Conservation (phyloP, 2,329 filamentous ascomycete genomes). For the Aureobasidium sp. region DNA sequence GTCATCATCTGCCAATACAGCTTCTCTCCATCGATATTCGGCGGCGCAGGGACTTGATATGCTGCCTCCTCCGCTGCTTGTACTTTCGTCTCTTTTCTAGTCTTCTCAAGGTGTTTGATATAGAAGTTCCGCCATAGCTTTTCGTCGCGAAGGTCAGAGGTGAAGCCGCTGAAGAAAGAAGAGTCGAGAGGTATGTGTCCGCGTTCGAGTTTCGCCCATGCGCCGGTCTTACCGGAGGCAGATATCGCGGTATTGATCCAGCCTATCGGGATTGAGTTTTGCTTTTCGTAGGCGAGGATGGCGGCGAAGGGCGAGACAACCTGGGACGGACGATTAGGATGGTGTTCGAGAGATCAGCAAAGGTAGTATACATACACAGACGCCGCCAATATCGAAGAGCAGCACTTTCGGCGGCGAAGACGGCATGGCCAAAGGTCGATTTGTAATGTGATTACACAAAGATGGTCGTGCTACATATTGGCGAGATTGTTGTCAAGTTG, state of each 20-base stretch:
- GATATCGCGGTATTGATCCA: conserved; percentile 92
- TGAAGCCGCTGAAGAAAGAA: conserved; percentile 70
- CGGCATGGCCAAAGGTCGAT: neutral
- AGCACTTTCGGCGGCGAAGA: conserved; percentile 58
- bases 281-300: conserved; percentile 82
- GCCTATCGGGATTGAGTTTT: conserved; percentile 69
- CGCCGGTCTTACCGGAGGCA: conserved; percentile 66
- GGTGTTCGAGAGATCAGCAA: neutral
- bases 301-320: conserved; percentile 87
- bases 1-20: conserved; percentile 93
- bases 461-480: neutral
- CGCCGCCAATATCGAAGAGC: conserved; percentile 92
- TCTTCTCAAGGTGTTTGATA: conserved; percentile 14
- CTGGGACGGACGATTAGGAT: conserved; percentile 39
- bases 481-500: neutral
- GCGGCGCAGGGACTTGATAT: conserved; percentile 51
- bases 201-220: conserved; percentile 83
- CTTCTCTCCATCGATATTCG: conserved; percentile 66
- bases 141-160: conserved; percentile 60
- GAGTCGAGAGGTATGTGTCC: conserved; percentile 71
- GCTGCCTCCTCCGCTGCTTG: conserved; percentile 25
- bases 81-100: conserved; percentile 18
- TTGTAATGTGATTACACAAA: neutral
- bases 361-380: conserved; percentile 62
- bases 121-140: conserved; percentile 61